Base-by-base conservation (phyloP, 1,284 basidiomycete species). In the Cutaneotrichosporon cyanovorans region DNA sequence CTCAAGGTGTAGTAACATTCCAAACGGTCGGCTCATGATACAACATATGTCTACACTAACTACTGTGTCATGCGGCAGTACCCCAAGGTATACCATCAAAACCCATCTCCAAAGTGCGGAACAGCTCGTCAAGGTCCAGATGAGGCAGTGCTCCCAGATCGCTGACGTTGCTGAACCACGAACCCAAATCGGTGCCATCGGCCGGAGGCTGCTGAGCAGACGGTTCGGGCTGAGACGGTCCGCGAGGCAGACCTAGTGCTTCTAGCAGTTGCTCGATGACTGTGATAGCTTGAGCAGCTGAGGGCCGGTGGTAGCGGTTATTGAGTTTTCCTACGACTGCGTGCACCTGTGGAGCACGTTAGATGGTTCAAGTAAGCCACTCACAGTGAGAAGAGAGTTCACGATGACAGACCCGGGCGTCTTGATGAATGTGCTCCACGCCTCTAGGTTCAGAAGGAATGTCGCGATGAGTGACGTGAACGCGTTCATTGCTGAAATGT, bases 391-490 rank as follows among this genome's bases (percentile, higher is more conserved):
- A 23, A 46, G 45, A 12, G 45, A 35, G 19, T 40, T 28, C 15
- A 46, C 39, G 6, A 50, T 50, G 10, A 28, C 16, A 3, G 28
- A 16, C 4, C 44, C 45, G 6, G 49, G 40, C 7, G 31, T 37
- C 5, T 35, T 38, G 36, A 57, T 48, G 31, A 54, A 51, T 19
- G 43, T 42, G 4, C 22, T 25, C 49, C 55, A 54, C 30, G 45
- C 22, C 8, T 40, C 34, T 3, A 57, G 42, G 44, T 57, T 52
- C 12, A 57, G 49, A 16, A 51, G 35, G 37, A 57, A 46, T 1
- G 49, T 49, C 3, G 52, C 52, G 5, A 57, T 34, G 22, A 57
- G 46, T 4, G 52, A 51, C 52, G 49, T 57, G 46, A 57, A 57
- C 6, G 55, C 42, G 35, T 57, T 57, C 49, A 54, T 48, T 15